Base-by-base conservation (phyloP, 164 flowering plant species). In the Cinnamomum micranthum region DNA sequence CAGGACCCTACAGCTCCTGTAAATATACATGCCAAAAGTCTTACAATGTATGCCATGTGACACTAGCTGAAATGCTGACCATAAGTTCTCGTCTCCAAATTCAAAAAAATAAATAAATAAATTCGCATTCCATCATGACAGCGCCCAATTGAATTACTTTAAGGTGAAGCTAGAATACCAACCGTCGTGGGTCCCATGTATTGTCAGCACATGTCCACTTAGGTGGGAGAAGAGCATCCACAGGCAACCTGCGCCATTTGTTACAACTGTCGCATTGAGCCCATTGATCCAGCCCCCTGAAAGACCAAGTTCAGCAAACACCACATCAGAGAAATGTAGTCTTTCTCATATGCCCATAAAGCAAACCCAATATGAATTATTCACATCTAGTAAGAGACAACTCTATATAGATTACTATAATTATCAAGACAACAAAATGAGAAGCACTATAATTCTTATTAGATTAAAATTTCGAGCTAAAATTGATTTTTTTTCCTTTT, bases 231-330 rank as follows among this genome's bases (percentile, higher is more conserved):
- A 92, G 90, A 77, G 82, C 89, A 73, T 92, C 88, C 23, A 82
- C 77, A 13, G 99, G 99, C 81, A 95, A 85, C 76, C 83, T 92
- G 79, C 97, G 87, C 98, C 98, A 95, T 80, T 88, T 95, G 60
- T 78, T 84, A 85, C 99, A 95, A 77, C 74, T 87, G 86, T 95
- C 99, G 83, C 99, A 95, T 70, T 90, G 97, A 78, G 90, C 93
- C 98, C 98, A 92, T 79, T 93, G 99, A 62, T 90, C 97, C 71
- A 84, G 89, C 65, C 80, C 91, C 82, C 99, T 95, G 88, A 10
- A 77, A 70, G 23, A 77, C 14, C 55, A 52, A 73, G n/a, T 24
- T 50, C 51, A 68, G 58, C n/a, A 68, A 50, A 65, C 70, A 22
- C 76, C 66, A 31, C 25, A 69, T 58, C 65, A 80, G 71, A 50